Conservation (phyloP, 129 eudicot species). For the Heracleum sosnowskyi region DNA sequence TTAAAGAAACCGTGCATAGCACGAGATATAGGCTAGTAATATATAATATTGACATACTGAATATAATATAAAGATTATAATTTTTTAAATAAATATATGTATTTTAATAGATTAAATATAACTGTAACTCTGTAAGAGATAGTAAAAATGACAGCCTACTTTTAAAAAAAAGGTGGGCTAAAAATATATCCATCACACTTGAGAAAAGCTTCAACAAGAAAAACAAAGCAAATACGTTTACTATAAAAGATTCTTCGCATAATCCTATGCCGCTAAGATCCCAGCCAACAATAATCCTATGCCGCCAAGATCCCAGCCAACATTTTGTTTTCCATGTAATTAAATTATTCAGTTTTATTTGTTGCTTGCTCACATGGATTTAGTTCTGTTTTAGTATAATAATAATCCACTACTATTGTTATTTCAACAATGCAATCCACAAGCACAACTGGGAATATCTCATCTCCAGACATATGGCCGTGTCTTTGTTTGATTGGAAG, state of each 20-base stretch:
- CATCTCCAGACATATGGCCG: neutral
- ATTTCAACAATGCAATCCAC: neutral
- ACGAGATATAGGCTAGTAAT: no score
- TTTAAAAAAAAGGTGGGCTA: neutral
- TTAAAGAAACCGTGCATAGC: no score
- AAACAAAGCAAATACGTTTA: neutral
- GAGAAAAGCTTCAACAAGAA: neutral
- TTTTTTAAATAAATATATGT: no score
- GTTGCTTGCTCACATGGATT: neutral
- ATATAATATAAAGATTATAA: no score
- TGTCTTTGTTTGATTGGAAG: no score
- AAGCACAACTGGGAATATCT: neutral
- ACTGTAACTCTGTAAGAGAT: neutral
- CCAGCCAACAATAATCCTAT: no score
- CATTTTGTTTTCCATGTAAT: neutral
- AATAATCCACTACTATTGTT: no score
- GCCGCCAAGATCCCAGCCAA: neutral
- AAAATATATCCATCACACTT: no score
- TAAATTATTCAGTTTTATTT: no score
- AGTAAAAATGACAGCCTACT: neutral
- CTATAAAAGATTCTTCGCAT: neutral
- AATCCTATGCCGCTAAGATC: neutral
- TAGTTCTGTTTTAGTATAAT: no score
- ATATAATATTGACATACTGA: no score
- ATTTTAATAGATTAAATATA: no score